Conservation (phyloP, 768 basidiomycete genomes). For the Lactarius pseudohatsudake region DNA sequence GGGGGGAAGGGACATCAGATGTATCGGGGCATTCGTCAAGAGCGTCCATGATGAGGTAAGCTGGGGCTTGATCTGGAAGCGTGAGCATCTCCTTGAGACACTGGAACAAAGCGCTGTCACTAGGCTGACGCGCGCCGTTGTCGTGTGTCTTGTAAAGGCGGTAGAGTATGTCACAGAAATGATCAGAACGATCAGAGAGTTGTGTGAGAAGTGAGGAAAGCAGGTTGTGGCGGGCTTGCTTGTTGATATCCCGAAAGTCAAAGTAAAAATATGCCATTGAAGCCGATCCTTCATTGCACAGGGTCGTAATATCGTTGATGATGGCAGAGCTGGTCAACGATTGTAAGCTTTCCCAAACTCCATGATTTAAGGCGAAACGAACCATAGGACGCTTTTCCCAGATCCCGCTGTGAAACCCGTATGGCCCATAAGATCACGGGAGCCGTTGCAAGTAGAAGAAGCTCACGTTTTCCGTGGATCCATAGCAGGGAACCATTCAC, state of each 20-base stretch:
- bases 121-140: background rate
- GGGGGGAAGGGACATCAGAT: background rate
- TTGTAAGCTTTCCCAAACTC: background rate
- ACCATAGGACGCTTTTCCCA: background rate
- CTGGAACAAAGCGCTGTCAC: background rate
- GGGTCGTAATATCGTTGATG: background rate
- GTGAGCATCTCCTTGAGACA: background rate
- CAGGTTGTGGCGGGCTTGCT: background rate
- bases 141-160: background rate
- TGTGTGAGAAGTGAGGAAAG: background rate
- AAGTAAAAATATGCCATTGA: background rate
- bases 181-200: background rate
- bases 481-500: background rate
- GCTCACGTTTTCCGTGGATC: background rate
- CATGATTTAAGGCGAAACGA: background rate
- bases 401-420: background rate
- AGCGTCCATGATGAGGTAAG: background rate
- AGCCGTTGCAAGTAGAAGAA: background rate
- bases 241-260: background rate
- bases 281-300: background rate
- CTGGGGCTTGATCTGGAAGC: background rate
- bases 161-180: background rate
- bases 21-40: constrained; percentile 5
- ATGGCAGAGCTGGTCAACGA: background rate
- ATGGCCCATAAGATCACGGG: background rate